Evolutionary conservation across 805 yeast species (phyloP), one percentile per base, ranked within the genome.

Genomic region (Candida endomychidarum): DNA sequence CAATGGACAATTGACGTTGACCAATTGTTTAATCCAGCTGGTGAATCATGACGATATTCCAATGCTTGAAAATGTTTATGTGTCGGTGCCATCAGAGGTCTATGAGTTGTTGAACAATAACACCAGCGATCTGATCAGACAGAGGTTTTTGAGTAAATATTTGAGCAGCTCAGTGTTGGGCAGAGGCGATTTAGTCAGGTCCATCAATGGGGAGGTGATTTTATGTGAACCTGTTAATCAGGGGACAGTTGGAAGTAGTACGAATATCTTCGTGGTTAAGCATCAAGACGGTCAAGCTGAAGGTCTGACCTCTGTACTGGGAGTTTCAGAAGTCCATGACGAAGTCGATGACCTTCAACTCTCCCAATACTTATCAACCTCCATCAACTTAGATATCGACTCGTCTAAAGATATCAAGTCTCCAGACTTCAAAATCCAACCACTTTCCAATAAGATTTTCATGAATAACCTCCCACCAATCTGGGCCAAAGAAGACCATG

Each of bases 171-270:
- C 57, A 2, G 56, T 67, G 10, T 60, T 64, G 17, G 60, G 68
- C 21, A 72, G 67, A 33, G 75, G 73, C 17, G 78, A 74, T 44
- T 37, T 50, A 6, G 58, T 75, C 2, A 58, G 75, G 14, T 57
- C 56, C 4, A 51, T 78, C 14, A 71, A 72, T 46, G 84, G 84
- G 15, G 51, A 53, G 5, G 72, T 86, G 2, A 50, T 75, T 3
- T 70, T 81, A 17, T 78, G 88, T 55, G 95, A 86, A 49, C 95
- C 95, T 0, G 70, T 78, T 2, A 77, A 74, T 29, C 95, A 86
- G 54, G 96, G 96, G 0, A 48, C 56, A 5, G 51, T 83, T 1
- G 57, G 62, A 15, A 41, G 47, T 1, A 57, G 60, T 1, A 80
- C 91, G 0, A 65, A 65, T n/a, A 60, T 86, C 2, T 72, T 80